Conservation (phyloP, 805 yeast species). For the Schizosaccharomyces japonicus region DNA sequence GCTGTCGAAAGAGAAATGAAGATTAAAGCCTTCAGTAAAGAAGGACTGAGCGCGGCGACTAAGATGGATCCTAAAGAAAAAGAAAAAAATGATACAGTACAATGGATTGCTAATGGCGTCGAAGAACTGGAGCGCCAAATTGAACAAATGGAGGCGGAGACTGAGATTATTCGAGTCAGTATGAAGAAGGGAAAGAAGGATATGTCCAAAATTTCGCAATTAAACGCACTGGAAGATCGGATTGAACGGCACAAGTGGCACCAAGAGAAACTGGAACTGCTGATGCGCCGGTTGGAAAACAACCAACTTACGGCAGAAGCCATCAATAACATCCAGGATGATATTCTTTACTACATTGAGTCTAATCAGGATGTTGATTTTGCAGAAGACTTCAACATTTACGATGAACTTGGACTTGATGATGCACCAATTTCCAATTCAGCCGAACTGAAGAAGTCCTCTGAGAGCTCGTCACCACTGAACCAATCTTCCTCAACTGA, state of each 20-base stretch:
- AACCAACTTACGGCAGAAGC: constrained; percentile 58
- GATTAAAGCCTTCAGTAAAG: constrained; percentile 81
- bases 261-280: constrained; percentile 49
- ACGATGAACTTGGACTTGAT: constrained; percentile 59
- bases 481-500: too few species aligned
- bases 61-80: constrained; percentile 56
- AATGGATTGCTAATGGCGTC: constrained; percentile 43
- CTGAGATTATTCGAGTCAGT: constrained; percentile 28
- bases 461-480: too few species aligned
- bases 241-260: constrained; percentile 62
- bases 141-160: constrained; percentile 54
- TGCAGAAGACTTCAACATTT: constrained; percentile 78
- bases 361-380: constrained; percentile 82
- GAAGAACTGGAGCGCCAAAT: constrained; percentile 65
- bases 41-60: constrained; percentile 56
- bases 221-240: constrained; percentile 37
- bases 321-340: constrained; percentile 59
- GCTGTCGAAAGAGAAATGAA: constrained; percentile 82
- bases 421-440: constrained; percentile 18
- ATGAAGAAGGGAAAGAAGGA: constrained; percentile 40
- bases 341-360: constrained; percentile 78
- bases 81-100: constrained; percentile 48
- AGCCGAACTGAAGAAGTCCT: too few species aligned
- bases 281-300: constrained; percentile 53
- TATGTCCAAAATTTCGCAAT: constrained; percentile 28